Percentiles rank a stretch among this genome's conserved stretches.
phyloP scores from a whole-genome alignment of 169 alveolate genomes.

The Plasmodium billcollinsi region DNA sequence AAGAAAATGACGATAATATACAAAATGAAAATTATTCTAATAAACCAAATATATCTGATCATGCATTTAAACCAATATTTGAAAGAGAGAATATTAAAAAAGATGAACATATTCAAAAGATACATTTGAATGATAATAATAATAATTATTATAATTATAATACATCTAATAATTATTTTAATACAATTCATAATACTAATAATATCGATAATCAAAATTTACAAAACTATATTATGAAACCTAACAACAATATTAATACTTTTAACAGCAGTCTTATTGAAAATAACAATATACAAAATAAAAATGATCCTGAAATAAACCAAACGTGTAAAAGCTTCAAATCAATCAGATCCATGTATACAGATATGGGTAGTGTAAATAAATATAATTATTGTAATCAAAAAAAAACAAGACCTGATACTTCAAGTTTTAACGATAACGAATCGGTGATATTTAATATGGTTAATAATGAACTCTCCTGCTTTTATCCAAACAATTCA shows the following conservation, averaged over 20 bases:
- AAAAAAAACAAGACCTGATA: background rate
- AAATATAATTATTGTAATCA: slow-evolving; percentile 1
- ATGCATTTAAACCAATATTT: no score
- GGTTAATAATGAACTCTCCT: slow-evolving; percentile 18
- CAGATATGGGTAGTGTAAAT: background rate
- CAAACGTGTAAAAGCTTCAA: background rate
- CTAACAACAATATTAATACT: background rate
- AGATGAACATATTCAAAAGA: no score
- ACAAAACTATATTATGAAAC: background rate
- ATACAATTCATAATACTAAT: background rate
- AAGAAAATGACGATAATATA: background rate
- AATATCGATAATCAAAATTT: background rate
- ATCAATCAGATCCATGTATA: background rate
- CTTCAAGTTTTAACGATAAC: slow-evolving; percentile 18
- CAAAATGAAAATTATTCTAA: no score
- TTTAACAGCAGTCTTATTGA: background rate
- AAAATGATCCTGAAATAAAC: background rate
- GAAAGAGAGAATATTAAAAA: no score
- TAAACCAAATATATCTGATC: no score
- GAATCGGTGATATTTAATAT: slow-evolving; percentile 30
- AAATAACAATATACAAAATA: background rate
- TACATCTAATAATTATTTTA: background rate
- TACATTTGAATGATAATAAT: no score
- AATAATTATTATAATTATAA: background rate
- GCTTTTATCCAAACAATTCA: slow-evolving; percentile 22